Evolutionary conservation across 2,329 filamentous ascomycete genomes (phyloP).

Genomic region (Calonectria leucothoes): DNA sequence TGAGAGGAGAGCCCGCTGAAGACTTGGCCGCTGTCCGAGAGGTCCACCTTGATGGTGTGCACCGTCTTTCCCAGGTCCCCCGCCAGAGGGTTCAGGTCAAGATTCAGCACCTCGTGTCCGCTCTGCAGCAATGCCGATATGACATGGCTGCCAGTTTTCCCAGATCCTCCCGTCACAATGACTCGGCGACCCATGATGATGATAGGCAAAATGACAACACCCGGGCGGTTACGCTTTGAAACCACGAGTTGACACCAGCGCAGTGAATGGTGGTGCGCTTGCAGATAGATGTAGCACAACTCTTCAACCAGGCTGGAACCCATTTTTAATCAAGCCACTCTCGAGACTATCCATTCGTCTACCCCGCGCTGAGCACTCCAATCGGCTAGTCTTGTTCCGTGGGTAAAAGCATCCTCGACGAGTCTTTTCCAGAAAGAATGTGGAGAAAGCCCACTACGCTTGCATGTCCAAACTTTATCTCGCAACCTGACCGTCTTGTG

Average conservation of each 20-base stretch:
- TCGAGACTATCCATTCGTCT: neutral
- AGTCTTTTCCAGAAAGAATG: neutral
- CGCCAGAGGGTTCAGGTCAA: constrained; percentile 47
- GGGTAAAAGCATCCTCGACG: neutral
- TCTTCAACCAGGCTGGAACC: neutral
- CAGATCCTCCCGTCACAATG: constrained; percentile 50
- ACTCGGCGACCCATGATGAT: constrained; percentile 19
- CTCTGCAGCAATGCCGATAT: constrained; percentile 46
- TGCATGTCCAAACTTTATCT: neutral
- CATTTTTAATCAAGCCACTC: neutral
- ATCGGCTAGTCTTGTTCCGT: neutral
- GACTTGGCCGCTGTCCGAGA: constrained; percentile 51
- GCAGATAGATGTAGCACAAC: neutral
- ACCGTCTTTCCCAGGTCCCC: constrained; percentile 29
- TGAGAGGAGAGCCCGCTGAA: constrained; percentile 57
- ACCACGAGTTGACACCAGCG: too few relatives aligned
- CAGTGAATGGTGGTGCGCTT: neutral
- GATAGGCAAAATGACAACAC: too few relatives aligned
- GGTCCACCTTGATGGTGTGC: constrained; percentile 49
- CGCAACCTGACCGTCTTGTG: neutral
- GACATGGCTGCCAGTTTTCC: constrained; percentile 49
- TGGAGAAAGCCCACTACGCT: neutral
- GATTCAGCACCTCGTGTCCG: constrained; percentile 50
- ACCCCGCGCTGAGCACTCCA: neutral
- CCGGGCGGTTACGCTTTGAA: too few relatives aligned